These are phyloP conservation scores for Stagonosporopsis chrysanthemi DNA, from an alignment of 2,329 filamentous ascomycete species.

Conservation along the genomic window DNA sequence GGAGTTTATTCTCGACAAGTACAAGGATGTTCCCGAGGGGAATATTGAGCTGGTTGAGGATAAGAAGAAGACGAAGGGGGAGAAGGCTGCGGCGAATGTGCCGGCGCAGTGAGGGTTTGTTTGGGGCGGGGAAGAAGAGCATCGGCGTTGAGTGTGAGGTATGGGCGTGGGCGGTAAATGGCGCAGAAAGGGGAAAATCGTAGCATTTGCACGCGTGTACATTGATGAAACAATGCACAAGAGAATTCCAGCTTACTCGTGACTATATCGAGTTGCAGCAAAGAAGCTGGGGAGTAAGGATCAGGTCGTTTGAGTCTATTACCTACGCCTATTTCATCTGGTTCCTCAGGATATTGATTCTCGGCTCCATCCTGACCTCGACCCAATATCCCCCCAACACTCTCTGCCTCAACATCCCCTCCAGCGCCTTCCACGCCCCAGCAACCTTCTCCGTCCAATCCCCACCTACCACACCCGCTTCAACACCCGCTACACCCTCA, in stretches of 20 bases:
- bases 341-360: constrained; percentile 59
- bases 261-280: not conserved
- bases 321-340: constrained; percentile 19
- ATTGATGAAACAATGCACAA: not conserved
- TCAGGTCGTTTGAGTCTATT: too few relatives aligned
- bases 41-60: constrained; percentile 96
- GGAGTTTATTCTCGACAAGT: constrained; percentile 88
- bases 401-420: constrained; percentile 44
- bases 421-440: constrained; percentile 38
- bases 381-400: constrained; percentile 62
- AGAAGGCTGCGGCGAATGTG: constrained; percentile 20
- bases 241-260: not conserved
- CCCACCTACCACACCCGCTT: constrained; percentile 7
- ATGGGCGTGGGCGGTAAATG: not conserved
- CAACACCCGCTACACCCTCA: constrained; percentile 22
- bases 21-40: constrained; percentile 89
- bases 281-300: not conserved
- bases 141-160: not conserved
- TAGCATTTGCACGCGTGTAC: not conserved
- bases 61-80: constrained; percentile 81
- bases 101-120: constrained; percentile 12
- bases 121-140: not conserved
- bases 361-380: constrained; percentile 61
- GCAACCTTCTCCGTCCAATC: constrained; percentile 31
- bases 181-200: not conserved